Percentiles rank a stretch among this genome's conserved stretches.
phyloP scores from a whole-genome alignment of 139 green algal genomes.

The Gonium pectorale region DNA sequence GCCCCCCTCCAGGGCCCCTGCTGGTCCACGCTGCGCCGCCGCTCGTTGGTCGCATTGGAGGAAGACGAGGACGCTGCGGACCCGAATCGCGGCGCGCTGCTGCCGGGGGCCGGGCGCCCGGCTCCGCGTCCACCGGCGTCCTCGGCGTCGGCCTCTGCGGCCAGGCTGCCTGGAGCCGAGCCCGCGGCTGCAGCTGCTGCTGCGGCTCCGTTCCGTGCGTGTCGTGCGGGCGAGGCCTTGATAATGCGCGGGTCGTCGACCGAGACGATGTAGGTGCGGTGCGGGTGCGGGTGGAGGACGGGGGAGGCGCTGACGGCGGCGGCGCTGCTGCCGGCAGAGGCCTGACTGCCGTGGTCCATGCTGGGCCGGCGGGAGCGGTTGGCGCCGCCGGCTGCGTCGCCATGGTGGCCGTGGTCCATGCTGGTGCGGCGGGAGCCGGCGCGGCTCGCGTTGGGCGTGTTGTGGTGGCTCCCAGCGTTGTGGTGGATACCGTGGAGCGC shows the following conservation, averaged over 20 bases:
- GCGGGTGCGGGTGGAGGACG: not conserved
- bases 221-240: not conserved
- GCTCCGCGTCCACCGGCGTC: too few relatives aligned
- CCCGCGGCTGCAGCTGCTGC: not conserved
- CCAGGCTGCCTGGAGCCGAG: too few relatives aligned
- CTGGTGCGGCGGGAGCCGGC: constrained; percentile 8
- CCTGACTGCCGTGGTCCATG: too few relatives aligned
- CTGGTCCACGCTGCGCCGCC: not conserved
- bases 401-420: not conserved
- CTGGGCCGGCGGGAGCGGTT: not conserved
- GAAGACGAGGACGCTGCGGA: not conserved
- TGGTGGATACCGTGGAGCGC: not conserved
- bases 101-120: too few relatives aligned
- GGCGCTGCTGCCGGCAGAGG: not conserved
- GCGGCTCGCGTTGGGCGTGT: not conserved
- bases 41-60: not conserved
- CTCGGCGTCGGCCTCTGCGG: too few relatives aligned
- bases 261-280: constrained; percentile 15
- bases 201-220: not conserved
- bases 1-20: constrained; percentile 1
- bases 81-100: not conserved
- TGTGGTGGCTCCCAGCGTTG: not conserved
- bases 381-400: not conserved
- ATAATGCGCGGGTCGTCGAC: not conserved
- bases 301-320: not conserved